A percentile compares a stretch with the other conserved stretches of the same genome.
Conservation (phyloP, 2,329 filamentous ascomycete genomes). For the Ophiostoma piceae region DNA sequence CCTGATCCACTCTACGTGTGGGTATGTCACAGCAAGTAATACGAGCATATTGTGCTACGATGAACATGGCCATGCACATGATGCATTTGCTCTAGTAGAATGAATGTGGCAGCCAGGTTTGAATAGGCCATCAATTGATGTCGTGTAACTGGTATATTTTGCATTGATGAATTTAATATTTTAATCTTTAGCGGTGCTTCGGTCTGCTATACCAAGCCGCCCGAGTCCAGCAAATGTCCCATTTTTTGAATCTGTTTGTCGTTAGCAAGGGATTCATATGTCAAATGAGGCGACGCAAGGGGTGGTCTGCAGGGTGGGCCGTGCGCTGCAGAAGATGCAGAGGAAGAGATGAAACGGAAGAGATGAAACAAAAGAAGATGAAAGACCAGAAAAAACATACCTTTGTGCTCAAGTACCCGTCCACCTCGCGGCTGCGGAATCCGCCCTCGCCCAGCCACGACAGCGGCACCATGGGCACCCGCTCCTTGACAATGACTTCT, state of each 20-base stretch:
- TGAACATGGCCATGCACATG: too few relatives aligned
- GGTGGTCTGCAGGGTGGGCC: not conserved
- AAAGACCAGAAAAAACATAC: constrained; percentile 43
- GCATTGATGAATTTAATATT: too few relatives aligned
- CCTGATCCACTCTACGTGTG: not conserved
- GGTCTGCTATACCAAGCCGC: constrained; percentile 18
- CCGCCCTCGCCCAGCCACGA: constrained; percentile 86
- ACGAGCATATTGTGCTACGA: not conserved
- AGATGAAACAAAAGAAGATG: not conserved
- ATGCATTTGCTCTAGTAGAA: too few relatives aligned
- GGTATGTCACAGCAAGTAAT: not conserved
- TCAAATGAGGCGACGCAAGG: not conserved
- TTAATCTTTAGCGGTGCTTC: not conserved
- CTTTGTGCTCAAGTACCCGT: constrained; percentile 93
- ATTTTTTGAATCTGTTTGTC: constrained; percentile 69
- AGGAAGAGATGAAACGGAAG: not conserved
- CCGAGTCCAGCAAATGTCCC: constrained; percentile 68
- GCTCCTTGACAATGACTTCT: constrained; percentile 80
- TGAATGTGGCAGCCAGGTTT: too few relatives aligned
- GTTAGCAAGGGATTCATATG: constrained; percentile 2
- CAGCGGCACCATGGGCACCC: constrained; percentile 91
- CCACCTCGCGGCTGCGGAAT: constrained; percentile 80
- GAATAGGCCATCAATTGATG: too few relatives aligned
- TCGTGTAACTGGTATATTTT: too few relatives aligned
- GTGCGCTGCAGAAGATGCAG: not conserved